These are phyloP conservation scores for Urostyla sp. DNA, from an alignment of 73 alveolate species.

Conservation along the genomic window DNA sequence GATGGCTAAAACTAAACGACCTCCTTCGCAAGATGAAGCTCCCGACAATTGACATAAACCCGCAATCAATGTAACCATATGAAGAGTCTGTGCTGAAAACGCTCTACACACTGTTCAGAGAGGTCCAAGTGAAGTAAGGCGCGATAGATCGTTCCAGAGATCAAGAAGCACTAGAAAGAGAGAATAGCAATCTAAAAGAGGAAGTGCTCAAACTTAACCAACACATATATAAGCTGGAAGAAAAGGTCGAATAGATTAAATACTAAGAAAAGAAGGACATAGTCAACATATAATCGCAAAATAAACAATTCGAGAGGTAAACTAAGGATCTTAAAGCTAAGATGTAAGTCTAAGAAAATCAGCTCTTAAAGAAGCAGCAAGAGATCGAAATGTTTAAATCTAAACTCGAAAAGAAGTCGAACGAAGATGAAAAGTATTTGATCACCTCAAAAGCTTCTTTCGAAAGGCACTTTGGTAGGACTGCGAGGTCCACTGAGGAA, in stretches of 20 bases:
- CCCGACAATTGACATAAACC: not conserved
- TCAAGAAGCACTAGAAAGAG: not conserved
- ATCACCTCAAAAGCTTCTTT: conserved; percentile 44
- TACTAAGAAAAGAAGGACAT: conserved; percentile 26
- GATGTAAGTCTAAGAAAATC: conserved; percentile 22
- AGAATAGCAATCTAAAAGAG: not conserved
- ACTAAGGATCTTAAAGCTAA: conserved; percentile 43
- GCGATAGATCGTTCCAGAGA: conserved; percentile 17
- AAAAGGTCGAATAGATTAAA: not conserved
- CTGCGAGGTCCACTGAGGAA: conserved; percentile 34
- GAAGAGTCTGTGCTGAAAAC: conserved; percentile 8
- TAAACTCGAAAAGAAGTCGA: conserved; percentile 41
- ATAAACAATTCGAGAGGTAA: conserved; percentile 7
- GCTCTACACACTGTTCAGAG: not conserved
- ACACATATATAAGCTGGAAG: conserved; percentile 26
- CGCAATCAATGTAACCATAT: not conserved
- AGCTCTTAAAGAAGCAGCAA: conserved; percentile 3
- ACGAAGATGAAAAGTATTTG: conserved; percentile 53
- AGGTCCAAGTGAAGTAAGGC: not conserved
- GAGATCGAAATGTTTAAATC: conserved; percentile 19
- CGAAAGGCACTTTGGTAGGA: conserved; percentile 56
- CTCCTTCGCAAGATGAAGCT: not conserved
- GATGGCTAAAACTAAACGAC: conserved; percentile 22
- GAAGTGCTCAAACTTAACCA: conserved; percentile 5
- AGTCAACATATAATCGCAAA: not conserved